Conservation (phyloP, 192 early-diverging fungal genomes). For the Physocladia obscura region DNA sequence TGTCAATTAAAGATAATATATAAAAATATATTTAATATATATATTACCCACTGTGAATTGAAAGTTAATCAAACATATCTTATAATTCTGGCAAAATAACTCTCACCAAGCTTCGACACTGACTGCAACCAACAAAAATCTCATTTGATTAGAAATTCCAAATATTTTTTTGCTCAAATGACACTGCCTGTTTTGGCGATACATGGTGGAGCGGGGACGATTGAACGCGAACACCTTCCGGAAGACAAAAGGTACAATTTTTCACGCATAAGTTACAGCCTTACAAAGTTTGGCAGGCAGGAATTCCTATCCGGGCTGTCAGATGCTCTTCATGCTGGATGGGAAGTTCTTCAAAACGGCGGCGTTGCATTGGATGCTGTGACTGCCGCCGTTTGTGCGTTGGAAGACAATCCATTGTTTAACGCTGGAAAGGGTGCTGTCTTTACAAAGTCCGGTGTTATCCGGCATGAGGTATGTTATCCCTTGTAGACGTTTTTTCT, state of each 20-base stretch:
- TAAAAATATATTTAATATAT: no score
- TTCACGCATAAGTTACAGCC: neutral
- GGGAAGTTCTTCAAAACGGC: constrained; percentile 24
- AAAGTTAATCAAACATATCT: no score
- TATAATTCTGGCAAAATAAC: no score
- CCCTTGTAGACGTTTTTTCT: no score
- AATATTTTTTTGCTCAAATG: no score
- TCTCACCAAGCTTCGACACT: no score
- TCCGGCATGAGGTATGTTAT: constrained; percentile 29
- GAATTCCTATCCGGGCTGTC: constrained; percentile 31
- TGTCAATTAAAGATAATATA: no score
- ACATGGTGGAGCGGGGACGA: constrained; percentile 44
- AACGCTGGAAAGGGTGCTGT: constrained; percentile 52
- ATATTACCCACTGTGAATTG: no score
- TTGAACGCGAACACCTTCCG: constrained; percentile 26
- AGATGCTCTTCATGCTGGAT: constrained; percentile 39
- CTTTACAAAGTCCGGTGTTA: constrained; percentile 38
- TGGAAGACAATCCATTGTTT: constrained; percentile 49
- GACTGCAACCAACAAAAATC: no score
- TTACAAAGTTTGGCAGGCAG: neutral
- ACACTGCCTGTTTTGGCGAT: constrained; percentile 10
- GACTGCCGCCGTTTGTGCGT: constrained; percentile 4
- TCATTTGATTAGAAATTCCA: no score
- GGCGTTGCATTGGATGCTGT: constrained; percentile 42
- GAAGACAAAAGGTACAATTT: constrained; percentile 1